phyloP scores from a whole-genome alignment of 306 rosid species.

The Corylus avellana region DNA sequence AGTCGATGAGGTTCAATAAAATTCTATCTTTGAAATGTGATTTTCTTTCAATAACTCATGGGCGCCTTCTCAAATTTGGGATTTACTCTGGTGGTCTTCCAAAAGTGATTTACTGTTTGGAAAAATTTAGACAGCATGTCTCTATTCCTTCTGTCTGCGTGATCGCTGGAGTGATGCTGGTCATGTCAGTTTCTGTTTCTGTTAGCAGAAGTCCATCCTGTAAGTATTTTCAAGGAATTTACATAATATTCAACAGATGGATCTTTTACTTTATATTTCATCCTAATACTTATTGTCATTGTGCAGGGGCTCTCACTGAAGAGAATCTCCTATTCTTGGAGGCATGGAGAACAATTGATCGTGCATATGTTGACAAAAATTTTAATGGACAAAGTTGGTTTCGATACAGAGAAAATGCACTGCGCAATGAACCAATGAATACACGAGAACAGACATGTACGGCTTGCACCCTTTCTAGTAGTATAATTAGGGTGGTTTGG shows the following conservation, averaged over 20 bases:
- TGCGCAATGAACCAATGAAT: slow-evolving; percentile 86
- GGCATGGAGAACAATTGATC: slow-evolving; percentile 95
- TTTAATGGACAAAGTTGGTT: slow-evolving; percentile 98
- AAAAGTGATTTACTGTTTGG: slow-evolving; percentile 36
- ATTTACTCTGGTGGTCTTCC: slow-evolving; percentile 32
- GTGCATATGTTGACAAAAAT: slow-evolving; percentile 88
- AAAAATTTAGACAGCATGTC: slow-evolving; percentile 39
- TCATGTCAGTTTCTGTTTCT: slow-evolving; percentile 66
- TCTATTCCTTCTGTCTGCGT: slow-evolving; percentile 47
- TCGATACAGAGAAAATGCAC: slow-evolving; percentile 88
- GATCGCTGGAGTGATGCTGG: slow-evolving; percentile 67
- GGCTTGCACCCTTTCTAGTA: slow-evolving; percentile 27
- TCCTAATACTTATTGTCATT: background rate
- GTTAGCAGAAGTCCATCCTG: slow-evolving; percentile 52
- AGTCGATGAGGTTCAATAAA: slow-evolving; percentile 29
- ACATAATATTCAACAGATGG: background rate
- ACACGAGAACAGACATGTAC: slow-evolving; percentile 85
- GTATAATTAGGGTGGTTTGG: background rate
- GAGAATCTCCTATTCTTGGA: slow-evolving; percentile 92
- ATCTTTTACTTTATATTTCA: slow-evolving; percentile 15
- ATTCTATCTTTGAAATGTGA: slow-evolving; percentile 27
- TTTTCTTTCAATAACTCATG: slow-evolving; percentile 40
- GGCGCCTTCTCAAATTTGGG: slow-evolving; percentile 31
- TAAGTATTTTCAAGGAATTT: slow-evolving; percentile 37
- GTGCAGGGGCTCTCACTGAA: slow-evolving; percentile 71